Base-by-base conservation (phyloP, 2,329 filamentous ascomycete species). In the Domatiomyces catenatus region DNA sequence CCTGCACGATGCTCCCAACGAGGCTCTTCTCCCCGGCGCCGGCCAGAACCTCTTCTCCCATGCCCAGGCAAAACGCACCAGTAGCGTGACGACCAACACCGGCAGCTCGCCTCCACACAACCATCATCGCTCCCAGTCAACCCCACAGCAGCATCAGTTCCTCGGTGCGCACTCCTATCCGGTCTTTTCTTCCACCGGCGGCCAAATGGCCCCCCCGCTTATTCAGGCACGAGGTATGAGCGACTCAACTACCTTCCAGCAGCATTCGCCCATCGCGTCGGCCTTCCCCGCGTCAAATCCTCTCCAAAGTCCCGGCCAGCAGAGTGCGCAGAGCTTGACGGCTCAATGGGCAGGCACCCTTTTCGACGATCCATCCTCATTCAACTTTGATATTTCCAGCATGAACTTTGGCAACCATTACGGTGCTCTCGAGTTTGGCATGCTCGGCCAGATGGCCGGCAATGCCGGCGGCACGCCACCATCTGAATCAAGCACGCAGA, bases 361-460 rank as follows among this genome's bases (percentile, higher is more conserved):
- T 26, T 94, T 95, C 62, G 92, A 86, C 63, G 92, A 96, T 63
- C 87, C 89, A 2, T 85, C 88, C 0, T 70, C 94, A 50, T 95
- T 93, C 75, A 95, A 95, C 64, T 94, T 96, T 66, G 89, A 96
- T 64, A 79, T 95, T 8, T 88, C 93, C 50, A 88, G 87, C 52
- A 77, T 95, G 64, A 92, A 92, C 64, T 98, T 96, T 66, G 89
- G 88, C 50, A 96, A 92, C 63, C 87, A 94, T 57, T 98, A 96
- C 63, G 90, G 89, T 53, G 90, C 89, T 17, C 75, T 94, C 66
- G 92, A 96, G 66, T 95, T 96, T 65, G 85, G 88, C 49, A 95
- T 96, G 78, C 77, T 98, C 0, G 88, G 87, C 24, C 90, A 96
- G 65, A 94, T 98, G 85, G 87, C 86, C 53, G 87, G 85, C n/a